Base-by-base conservation (phyloP, 176 grass and related monocot species). In the maize (Zea mays) region DNA sequence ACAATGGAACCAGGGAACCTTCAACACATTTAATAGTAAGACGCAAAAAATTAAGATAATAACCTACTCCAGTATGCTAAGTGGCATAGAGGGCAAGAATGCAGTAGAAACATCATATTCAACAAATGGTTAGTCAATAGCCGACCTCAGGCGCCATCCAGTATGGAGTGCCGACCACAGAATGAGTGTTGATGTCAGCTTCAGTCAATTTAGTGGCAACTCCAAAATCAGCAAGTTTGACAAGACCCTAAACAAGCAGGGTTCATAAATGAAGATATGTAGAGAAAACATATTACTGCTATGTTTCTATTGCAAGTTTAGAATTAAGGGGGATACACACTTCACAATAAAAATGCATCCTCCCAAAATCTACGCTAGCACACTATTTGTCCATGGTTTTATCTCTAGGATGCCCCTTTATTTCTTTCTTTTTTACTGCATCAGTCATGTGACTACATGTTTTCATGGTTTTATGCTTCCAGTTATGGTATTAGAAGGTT, bases 191-290 rank as follows among this genome's bases (percentile, higher is more conserved):
- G 50, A 99, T 81, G 85, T 99, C 96, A 75, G 96, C 90, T 90
- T 99, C 96, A 49, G 92, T 99, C 62, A 99, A 86, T 82, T 99
- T 99, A 65, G 92, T 99, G 40, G 96, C 96, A 84, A 99, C 96
- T 80, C 96, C 96, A 70, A 99, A 99, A 75, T 99, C 96, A 69
- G 96, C 92, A 93, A 99, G 96, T 88, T 99, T 99, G 51, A 99
- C 96, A 66, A 99, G 90, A 74, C 96, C 96, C 96, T 99, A 64
- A 86, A 81, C 52, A 88, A 79, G 58, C 65, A 33, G 66, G 59
- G 21, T 27, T 72, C 14, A 65, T 4, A 74, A 33, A 73, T 84
- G 54, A 81, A 41, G 76, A 55, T 65, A 62, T 57, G 17, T 39
- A 57, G 15, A 39, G 63, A 65, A 61, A 79, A 36, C 0, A 7